Percentiles rank a stretch among this genome's conserved stretches.
Conservation (phyloP, 2,329 filamentous ascomycete species). For the Ceratocystis cubensis region DNA sequence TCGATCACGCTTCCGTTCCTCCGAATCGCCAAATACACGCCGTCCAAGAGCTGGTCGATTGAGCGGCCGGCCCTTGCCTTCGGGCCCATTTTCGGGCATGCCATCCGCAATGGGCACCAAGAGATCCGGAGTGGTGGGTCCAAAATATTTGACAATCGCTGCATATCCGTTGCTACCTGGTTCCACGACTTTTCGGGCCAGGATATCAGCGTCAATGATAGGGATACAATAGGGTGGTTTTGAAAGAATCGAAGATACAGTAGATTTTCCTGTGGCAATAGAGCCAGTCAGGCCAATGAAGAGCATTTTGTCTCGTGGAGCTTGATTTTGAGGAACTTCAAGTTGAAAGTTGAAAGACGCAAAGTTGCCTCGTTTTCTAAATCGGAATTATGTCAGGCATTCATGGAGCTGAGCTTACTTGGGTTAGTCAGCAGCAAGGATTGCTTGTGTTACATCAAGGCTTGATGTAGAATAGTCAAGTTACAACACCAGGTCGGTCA, state of each 20-base stretch:
- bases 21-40: conserved; percentile 70
- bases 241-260: conserved; percentile 73
- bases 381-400: too few relatives aligned
- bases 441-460: background rate
- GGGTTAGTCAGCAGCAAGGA: background rate
- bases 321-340: background rate
- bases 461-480: background rate
- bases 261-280: conserved; percentile 96
- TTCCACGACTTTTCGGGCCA: conserved; percentile 88
- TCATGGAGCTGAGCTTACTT: too few relatives aligned
- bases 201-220: conserved; percentile 83
- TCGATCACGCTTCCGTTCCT: conserved; percentile 58
- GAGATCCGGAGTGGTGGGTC: conserved; percentile 70
- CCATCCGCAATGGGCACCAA: conserved; percentile 47
- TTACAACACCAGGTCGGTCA: background rate
- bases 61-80: conserved; percentile 57
- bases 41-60: conserved; percentile 77
- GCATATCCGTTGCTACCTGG: conserved; percentile 76
- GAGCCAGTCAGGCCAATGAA: conserved; percentile 93
- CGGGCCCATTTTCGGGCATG: conserved; percentile 42
- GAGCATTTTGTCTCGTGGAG: conserved; percentile 49
- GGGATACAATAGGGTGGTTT: conserved; percentile 72
- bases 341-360: background rate
- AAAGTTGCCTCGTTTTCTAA: too few relatives aligned
- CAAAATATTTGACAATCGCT: conserved; percentile 71